A percentile compares a stretch with the other conserved stretches of the same genome.
Evolutionary conservation across 306 rosid genomes (phyloP).

Genomic region (Hippophae rhamnoides): DNA sequence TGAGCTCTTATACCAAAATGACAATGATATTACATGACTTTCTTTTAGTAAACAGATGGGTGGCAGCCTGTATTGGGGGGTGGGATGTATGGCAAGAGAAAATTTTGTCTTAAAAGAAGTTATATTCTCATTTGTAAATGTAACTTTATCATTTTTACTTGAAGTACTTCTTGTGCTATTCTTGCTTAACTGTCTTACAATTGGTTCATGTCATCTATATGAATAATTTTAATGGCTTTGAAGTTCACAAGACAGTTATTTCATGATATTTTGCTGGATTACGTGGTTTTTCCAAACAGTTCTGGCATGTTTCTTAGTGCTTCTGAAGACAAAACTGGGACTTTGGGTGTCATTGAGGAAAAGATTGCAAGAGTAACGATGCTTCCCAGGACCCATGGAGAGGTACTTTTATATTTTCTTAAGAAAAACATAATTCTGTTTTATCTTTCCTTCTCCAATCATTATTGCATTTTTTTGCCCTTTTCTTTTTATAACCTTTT

Average conservation of each 20-base stretch:
- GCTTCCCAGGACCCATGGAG: constrained; percentile 75
- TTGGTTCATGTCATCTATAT: not conserved
- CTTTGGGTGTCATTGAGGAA: constrained; percentile 58
- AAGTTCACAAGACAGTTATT: not conserved
- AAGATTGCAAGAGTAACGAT: constrained; percentile 77
- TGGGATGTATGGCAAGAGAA: no score
- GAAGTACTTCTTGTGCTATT: no score
- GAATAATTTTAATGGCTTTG: not conserved
- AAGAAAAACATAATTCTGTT: no score
- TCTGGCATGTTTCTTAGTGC: constrained; percentile 68
- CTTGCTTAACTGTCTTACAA: no score
- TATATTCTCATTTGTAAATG: no score
- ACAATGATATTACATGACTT: no score
- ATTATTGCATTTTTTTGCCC: not conserved
- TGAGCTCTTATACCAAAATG: no score
- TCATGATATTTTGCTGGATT: not conserved
- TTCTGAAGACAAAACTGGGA: constrained; percentile 54
- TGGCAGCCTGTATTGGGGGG: no score
- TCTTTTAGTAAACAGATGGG: no score
- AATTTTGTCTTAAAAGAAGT: no score
- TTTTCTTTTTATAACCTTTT: constrained; percentile 11
- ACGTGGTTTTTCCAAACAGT: constrained; percentile 34
- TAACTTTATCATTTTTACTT: no score
- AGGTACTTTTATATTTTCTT: constrained; percentile 34
- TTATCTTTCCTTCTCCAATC: no score